A percentile compares a stretch with the other conserved stretches of the same genome.
Conservation (phyloP, 495 filamentous ascomycete species). For the Thermothielavioides terrestris region DNA sequence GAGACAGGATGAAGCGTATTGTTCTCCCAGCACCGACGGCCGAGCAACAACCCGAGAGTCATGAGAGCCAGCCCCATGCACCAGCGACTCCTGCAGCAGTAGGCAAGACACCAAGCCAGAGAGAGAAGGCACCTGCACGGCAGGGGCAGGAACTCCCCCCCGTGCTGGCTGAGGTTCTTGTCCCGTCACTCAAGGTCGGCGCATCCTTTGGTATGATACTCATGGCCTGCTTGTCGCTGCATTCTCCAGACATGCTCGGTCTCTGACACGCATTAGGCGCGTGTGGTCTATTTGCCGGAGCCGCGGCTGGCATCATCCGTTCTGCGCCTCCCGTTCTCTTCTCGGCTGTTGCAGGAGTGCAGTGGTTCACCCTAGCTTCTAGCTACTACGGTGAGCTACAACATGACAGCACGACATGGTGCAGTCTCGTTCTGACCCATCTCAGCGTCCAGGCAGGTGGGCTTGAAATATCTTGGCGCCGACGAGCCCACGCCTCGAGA, state of each 20-base stretch:
- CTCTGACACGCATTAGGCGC: conserved; percentile 41
- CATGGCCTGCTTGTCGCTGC: not conserved
- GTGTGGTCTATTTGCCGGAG: conserved; percentile 64
- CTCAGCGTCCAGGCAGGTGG: conserved; percentile 30
- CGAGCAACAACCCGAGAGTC: not conserved
- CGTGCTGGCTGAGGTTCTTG: conserved; percentile 33
- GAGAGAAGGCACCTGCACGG: not conserved
- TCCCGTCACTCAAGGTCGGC: conserved; percentile 28
- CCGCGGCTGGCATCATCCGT: conserved; percentile 56
- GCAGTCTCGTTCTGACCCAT: conserved; percentile 8
- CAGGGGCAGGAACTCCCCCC: conserved; percentile 23
- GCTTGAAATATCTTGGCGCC: conserved; percentile 28
- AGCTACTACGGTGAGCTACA: conserved; percentile 60
- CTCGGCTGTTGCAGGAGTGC: conserved; percentile 59
- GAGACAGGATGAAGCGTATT: conserved; percentile 15
- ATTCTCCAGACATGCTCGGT: not conserved
- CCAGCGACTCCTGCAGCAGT: not conserved
- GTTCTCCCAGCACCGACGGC: too few relatives aligned
- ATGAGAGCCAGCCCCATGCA: not conserved
- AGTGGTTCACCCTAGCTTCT: conserved; percentile 70
- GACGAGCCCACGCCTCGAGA: conserved; percentile 44
- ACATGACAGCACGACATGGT: not conserved
- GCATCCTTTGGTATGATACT: conserved; percentile 18
- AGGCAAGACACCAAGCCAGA: not conserved
- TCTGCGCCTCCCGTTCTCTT: conserved; percentile 59